Evolutionary conservation across 2,329 filamentous ascomycete genomes (phyloP), one percentile per base, ranked within the genome.

Genomic region (Polychaeton citri): DNA sequence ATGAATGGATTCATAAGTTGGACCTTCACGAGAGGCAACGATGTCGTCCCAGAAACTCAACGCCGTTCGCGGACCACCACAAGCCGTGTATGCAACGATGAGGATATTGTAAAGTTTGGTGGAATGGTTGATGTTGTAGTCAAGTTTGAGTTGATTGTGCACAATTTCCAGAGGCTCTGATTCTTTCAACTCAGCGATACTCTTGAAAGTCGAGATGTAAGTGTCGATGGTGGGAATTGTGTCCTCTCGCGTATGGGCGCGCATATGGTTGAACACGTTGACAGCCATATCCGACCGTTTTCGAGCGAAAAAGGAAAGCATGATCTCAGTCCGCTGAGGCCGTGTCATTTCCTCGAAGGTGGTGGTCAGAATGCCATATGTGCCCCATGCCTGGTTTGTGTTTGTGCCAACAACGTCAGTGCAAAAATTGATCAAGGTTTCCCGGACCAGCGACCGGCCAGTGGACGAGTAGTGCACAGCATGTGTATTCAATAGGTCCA

Each of bases 91-190:
- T 0, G 84, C 87, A 9, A 90, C 68, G 77, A 98, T 94, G 33
- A 96, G 64, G 0, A 81, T 76, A 49, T 94, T 96, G 48, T 80
- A 75, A 2, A 96, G 65, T 37, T 65, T 68, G 1, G 88, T 96
- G 47, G 72, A 77, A 4, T 79, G 70, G 47, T 87, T 76, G 24
- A 96, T 70, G 30, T 74, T 72, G n/a, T 78, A 71, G 56, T 98
- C 90, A 57, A 95, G 78, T 62, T 94, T 96, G 46, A 95, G 69
- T 74, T 94, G 88, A 54, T 95, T 94, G 62, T 94, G 81, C 2
- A 93, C 73, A 42, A 81, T 74, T 39, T 76, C 74, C 15, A 95
- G 63, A 30, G 76, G 76, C 38, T 82, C 76, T 2, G 54, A 35
- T 32, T 60, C 56, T 20, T 43, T 42, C 3, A 53, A 36, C 32